Base-by-base conservation (phyloP, 495 filamentous ascomycete species). In the Hapsidospora chrysogenum region DNA sequence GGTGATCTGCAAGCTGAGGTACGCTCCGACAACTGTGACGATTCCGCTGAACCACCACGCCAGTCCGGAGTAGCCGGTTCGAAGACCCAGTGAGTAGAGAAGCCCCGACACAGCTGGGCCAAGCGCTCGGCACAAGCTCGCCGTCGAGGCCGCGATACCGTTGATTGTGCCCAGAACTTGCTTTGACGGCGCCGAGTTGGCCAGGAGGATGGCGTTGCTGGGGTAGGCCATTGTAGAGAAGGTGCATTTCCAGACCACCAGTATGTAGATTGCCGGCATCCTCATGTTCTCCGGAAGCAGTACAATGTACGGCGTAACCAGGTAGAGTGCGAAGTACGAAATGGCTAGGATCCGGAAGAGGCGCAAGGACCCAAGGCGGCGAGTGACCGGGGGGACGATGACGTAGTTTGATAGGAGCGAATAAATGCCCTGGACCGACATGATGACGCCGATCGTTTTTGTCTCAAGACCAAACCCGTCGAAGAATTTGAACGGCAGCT, bases 21-120 rank as follows among this genome's bases (percentile, higher is more conserved):
- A 55, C 13, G 79, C 83, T 29, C 85, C 89, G 32, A 74, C 49
- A 7, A 85, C 43, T 40, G 83, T 77, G 21, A 95, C 72, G 7
- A 83, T 30, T 7, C 76, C 80, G 45, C 76, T 82, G 34, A 72
- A 70, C 92, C 92, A 96, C 87, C 89, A 97, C 7, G 83, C 74
- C 4, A 96, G 58, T 30, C 85, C 85, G 13, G 83, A 82, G 42
- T 78, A 82, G 25, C 87, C 86, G 20, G 74, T 62, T 35, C 74
- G 60, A 18, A 93, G 64, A 17, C 92, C 89, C 38, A 74, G 63
- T 14, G 81, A 64, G 54, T 95, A 87, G 33, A 97, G 66, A 11
- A 83, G 52, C 3, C 89, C 89, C 9, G 86, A 89, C 21, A 95
- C 54, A 0, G 80, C 85, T 4, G 89, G 89, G 2, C 89, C 89